Evolutionary conservation across 176 grass and related monocot genomes (phyloP).

Genomic region (Eragrostis nindensis): DNA sequence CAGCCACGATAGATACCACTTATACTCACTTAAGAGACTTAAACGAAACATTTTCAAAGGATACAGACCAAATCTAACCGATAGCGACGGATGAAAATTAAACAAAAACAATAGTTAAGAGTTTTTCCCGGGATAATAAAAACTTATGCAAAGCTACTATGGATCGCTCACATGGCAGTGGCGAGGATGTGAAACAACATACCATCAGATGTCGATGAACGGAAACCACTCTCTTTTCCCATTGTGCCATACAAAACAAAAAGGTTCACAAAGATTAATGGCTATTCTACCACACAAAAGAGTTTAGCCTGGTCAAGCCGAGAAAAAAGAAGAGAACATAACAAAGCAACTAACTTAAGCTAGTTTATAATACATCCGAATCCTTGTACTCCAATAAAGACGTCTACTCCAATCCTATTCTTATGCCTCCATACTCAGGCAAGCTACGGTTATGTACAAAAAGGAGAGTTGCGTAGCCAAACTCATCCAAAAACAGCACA

Average conservation of each 20-base stretch:
- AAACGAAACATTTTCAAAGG: too few species aligned
- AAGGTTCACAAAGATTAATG: conserved; percentile 36
- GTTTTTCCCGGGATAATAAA: too few species aligned
- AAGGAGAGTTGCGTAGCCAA: conserved; percentile 29
- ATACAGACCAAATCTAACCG: too few species aligned
- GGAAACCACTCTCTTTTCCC: conserved; percentile 21
- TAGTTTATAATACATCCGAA: conserved; percentile 77
- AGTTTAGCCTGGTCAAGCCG: conserved; percentile 15
- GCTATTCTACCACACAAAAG: conserved; percentile 41
- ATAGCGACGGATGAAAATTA: too few species aligned
- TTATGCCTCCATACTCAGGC: conserved; percentile 56
- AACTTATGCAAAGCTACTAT: too few species aligned
- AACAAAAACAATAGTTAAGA: too few species aligned
- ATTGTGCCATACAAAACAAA: conserved; percentile 39
- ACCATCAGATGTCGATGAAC: neutral
- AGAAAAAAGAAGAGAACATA: neutral
- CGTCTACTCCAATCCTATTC: conserved; percentile 58
- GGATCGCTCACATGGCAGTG: too few species aligned
- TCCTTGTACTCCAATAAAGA: conserved; percentile 45
- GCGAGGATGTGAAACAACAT: too few species aligned
- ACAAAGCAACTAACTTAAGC: conserved; percentile 58
- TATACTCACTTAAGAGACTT: too few species aligned
- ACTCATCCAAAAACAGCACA: conserved; percentile 27
- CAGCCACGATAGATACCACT: too few species aligned
- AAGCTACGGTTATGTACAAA: conserved; percentile 72